These are phyloP conservation scores for Cryomyces antarcticus DNA, from an alignment of 495 filamentous ascomycete species.

Conservation along the genomic window DNA sequence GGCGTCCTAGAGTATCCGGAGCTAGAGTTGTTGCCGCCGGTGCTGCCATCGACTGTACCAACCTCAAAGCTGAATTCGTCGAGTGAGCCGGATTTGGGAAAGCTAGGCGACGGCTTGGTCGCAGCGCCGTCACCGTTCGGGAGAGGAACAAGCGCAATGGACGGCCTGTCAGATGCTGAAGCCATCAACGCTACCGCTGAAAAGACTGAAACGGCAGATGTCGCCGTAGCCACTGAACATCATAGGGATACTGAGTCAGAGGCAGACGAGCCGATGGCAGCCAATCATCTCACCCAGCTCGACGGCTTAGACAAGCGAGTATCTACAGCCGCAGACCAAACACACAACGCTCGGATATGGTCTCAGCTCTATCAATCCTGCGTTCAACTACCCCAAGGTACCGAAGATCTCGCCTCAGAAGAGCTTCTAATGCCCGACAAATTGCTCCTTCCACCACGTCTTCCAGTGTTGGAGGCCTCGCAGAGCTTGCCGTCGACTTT, in stretches of 20 bases:
- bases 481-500: neutral
- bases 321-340: too few species aligned
- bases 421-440: neutral
- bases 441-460: neutral
- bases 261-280: too few species aligned
- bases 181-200: neutral
- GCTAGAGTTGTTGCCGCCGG: conserved; percentile 10
- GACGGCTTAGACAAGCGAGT: too few species aligned
- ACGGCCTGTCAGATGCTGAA: neutral
- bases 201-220: neutral
- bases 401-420: neutral
- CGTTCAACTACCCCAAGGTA: too few species aligned
- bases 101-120: neutral
- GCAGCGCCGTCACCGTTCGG: neutral
- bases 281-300: too few species aligned
- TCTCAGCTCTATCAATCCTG: too few species aligned
- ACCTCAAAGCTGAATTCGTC: neutral
- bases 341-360: too few species aligned
- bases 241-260: too few species aligned
- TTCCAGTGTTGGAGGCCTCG: neutral
- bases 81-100: neutral
- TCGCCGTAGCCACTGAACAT: too few species aligned
- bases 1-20: conserved; percentile 12
- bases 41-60: neutral
- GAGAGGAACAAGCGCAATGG: neutral